Percentiles rank a stretch among this genome's conserved stretches.
Conservation (phyloP, 495 filamentous ascomycete genomes). For the Penicillium manginii region DNA sequence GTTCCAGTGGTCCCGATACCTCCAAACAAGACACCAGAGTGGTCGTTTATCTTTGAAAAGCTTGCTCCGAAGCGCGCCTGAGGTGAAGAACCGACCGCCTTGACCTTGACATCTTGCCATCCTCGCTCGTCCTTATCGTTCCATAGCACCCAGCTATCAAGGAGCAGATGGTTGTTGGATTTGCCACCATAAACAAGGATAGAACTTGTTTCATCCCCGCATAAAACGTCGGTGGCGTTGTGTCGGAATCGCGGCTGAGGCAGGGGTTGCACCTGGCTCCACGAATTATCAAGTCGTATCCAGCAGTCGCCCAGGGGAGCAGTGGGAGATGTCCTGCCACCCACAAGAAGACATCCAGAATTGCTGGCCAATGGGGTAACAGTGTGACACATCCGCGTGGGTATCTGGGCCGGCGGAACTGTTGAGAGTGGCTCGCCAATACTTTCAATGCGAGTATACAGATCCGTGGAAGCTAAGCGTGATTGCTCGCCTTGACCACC, state of each 20-base stretch:
- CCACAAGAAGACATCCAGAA: slow-evolving; percentile 64
- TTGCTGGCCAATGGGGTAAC: slow-evolving; percentile 56
- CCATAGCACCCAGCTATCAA: slow-evolving; percentile 70
- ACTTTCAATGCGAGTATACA: slow-evolving; percentile 47
- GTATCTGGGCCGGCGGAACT: slow-evolving; percentile 43
- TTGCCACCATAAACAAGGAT: slow-evolving; percentile 76
- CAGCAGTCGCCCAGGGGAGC: slow-evolving; percentile 71
- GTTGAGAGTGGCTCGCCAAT: slow-evolving; percentile 15
- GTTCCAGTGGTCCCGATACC: slow-evolving; percentile 65
- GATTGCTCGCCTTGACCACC: slow-evolving; percentile 66
- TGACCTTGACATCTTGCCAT: slow-evolving; percentile 53
- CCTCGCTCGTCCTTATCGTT: slow-evolving; percentile 44
- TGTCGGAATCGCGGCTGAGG: slow-evolving; percentile 74
- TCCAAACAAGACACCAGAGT: slow-evolving; percentile 65
- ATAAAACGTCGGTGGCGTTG: slow-evolving; percentile 53
- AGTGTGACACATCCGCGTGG: slow-evolving; percentile 75
- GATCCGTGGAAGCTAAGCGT: slow-evolving; percentile 62
- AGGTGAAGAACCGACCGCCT: slow-evolving; percentile 43
- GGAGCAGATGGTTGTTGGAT: slow-evolving; percentile 54
- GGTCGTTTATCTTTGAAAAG: slow-evolving; percentile 41
- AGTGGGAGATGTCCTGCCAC: slow-evolving; percentile 76
- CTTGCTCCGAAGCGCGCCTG: slow-evolving; percentile 64
- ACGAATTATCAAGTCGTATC: slow-evolving; percentile 60
- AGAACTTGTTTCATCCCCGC: slow-evolving; percentile 37
- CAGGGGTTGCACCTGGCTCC: slow-evolving; percentile 65